Conservation (phyloP, 2,329 filamentous ascomycete genomes). For the Penicillium sclerotigenum region DNA sequence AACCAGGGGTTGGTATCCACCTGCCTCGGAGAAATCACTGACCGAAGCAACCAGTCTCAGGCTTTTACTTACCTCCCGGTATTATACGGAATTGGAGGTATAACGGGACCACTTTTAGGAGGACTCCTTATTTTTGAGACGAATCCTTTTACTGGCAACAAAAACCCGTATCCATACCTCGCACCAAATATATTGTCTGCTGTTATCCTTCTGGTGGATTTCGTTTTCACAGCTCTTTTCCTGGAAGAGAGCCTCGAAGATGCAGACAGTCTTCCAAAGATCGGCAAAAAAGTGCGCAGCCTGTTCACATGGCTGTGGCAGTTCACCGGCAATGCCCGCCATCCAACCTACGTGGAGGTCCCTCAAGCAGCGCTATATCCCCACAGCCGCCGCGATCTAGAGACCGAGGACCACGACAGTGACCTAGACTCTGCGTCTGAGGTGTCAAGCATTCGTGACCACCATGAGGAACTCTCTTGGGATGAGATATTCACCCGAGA, state of each 20-base stretch:
- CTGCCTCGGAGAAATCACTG: conserved; percentile 90
- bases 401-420: conserved; percentile 39
- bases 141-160: conserved; percentile 53
- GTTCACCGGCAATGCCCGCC: conserved; percentile 55
- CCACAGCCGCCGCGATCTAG: conserved; percentile 26
- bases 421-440: conserved; percentile 47
- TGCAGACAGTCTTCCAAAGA: conserved; percentile 58
- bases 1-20: conserved; percentile 94
- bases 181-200: conserved; percentile 79
- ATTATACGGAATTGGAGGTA: conserved; percentile 91
- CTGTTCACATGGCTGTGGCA: conserved; percentile 69
- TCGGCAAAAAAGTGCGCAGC: conserved; percentile 57
- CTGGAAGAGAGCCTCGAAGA: conserved; percentile 82
- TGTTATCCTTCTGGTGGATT: conserved; percentile 66
- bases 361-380: conserved; percentile 28
- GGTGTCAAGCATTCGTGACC: conserved; percentile 35
- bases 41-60: conserved; percentile 87
- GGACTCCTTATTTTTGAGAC: conserved; percentile 71
- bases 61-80: conserved; percentile 94
- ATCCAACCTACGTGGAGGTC: conserved; percentile 58
- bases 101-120: conserved; percentile 88
- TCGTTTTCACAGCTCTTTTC: conserved; percentile 72
- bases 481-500: conserved; percentile 71
- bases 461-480: conserved; percentile 51
- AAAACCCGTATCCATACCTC: conserved; percentile 73